Evolutionary conservation across 2,329 filamentous ascomycete genomes (phyloP).

Genomic region (Colletotrichum melonis): DNA sequence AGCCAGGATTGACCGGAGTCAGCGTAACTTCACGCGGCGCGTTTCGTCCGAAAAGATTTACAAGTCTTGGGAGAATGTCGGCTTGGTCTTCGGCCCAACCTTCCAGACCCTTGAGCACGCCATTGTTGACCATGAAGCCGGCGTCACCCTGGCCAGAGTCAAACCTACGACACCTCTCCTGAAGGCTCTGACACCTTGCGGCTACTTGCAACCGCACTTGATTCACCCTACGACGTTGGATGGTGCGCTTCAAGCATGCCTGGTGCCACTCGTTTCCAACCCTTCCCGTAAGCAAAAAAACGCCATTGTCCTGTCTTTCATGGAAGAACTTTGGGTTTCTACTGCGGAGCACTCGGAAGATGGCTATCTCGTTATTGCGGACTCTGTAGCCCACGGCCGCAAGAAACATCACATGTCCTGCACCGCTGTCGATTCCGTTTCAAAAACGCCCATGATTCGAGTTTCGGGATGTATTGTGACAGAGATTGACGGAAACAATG

Average conservation of each 20-base stretch:
- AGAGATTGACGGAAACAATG: constrained; percentile 5
- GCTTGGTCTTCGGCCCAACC: constrained; percentile 24
- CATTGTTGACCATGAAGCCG: neutral
- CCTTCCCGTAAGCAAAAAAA: neutral
- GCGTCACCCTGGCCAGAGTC: constrained; percentile 5
- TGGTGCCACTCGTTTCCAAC: neutral
- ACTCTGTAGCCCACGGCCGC: neutral
- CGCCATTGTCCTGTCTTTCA: constrained; percentile 6
- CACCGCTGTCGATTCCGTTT: neutral
- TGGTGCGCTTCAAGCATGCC: constrained; percentile 5
- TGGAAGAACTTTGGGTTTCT: constrained; percentile 29
- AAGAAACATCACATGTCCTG: neutral
- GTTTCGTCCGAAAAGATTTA: neutral
- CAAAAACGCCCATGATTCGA: neutral
- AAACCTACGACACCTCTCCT: constrained; percentile 6
- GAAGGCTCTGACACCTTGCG: constrained; percentile 28
- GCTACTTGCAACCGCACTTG: constrained; percentile 25
- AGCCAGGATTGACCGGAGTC: neutral
- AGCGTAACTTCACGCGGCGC: neutral
- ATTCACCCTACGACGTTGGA: constrained; percentile 33
- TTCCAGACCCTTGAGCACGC: constrained; percentile 25
- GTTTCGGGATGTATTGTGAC: constrained; percentile 19
- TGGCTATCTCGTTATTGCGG: constrained; percentile 19
- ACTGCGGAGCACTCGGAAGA: neutral
- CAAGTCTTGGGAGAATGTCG: neutral